A percentile compares a stretch with the other conserved stretches of the same genome.
phyloP scores from a whole-genome alignment of 805 yeast genomes.

The Candida suzukii region DNA sequence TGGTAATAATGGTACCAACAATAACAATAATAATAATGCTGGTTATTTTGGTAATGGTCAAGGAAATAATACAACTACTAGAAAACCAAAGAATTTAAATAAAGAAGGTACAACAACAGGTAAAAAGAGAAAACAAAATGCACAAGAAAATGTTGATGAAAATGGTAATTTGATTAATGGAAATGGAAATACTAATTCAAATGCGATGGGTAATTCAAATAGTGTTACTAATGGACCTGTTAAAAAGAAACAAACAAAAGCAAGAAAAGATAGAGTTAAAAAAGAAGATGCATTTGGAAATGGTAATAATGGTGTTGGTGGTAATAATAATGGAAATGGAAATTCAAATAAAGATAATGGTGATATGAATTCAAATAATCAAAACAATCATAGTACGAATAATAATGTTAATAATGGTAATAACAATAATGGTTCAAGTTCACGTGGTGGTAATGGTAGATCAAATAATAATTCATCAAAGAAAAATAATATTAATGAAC shows the following conservation, averaged over 20 bases:
- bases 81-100: background rate
- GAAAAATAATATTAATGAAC: background rate
- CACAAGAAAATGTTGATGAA: background rate
- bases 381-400: background rate
- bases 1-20: background rate
- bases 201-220: background rate
- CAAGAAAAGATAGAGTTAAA: background rate
- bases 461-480: background rate
- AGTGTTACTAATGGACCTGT: background rate
- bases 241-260: background rate
- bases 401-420: background rate
- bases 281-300: background rate
- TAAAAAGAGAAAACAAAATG: background rate
- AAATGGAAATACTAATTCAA: background rate
- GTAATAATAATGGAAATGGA: background rate
- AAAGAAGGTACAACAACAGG: background rate
- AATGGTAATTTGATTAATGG: no score
- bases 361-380: background rate
- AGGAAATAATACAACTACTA: background rate
- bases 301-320: constrained; percentile 1
- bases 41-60: background rate
- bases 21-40: background rate
- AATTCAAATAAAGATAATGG: background rate
- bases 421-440: background rate
- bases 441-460: background rate